Evolutionary conservation across 1,284 basidiomycete species (phyloP).

Genomic region (Vanrija sp.): DNA sequence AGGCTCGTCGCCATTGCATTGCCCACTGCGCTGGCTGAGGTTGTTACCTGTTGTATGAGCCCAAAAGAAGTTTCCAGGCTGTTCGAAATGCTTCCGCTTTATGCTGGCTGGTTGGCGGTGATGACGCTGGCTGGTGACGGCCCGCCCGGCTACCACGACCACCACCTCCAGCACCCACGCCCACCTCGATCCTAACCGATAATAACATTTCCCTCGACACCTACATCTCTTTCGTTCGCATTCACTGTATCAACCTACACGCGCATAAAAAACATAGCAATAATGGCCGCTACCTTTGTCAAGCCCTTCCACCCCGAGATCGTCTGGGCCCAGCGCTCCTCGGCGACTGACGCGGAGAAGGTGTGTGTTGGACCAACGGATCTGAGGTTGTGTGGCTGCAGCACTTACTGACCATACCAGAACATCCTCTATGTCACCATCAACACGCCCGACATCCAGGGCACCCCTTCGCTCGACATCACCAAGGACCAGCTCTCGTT

Average conservation of each 20-base stretch:
- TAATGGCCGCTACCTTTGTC: conserved; percentile 28
- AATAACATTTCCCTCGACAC: background rate
- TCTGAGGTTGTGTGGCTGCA: too few species aligned
- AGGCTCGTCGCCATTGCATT: background rate
- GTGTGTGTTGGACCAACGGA: conserved; percentile 49
- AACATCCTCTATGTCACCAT: conserved; percentile 79
- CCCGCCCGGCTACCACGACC: too few species aligned
- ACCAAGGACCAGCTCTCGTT: conserved; percentile 64
- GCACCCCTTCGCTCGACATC: conserved; percentile 62
- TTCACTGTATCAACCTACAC: conserved; percentile 1
- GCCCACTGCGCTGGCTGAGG: too few species aligned
- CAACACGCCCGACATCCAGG: conserved; percentile 74
- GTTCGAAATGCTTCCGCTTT: background rate
- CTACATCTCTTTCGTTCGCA: background rate
- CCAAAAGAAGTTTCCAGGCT: conserved; percentile 9
- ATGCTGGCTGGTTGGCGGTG: background rate
- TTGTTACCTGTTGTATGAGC: too few species aligned
- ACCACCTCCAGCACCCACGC: background rate
- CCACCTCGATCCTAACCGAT: background rate
- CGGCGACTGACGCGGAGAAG: conserved; percentile 62
- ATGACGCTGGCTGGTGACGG: too few species aligned
- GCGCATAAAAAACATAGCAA: conserved; percentile 10
- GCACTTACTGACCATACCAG: conserved; percentile 47
- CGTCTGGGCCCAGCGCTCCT: conserved; percentile 86
- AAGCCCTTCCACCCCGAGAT: conserved; percentile 68